A percentile compares a stretch with the other conserved stretches of the same genome.
phyloP scores from a whole-genome alignment of 129 eudicot species.

The Kitagawia praeruptora region DNA sequence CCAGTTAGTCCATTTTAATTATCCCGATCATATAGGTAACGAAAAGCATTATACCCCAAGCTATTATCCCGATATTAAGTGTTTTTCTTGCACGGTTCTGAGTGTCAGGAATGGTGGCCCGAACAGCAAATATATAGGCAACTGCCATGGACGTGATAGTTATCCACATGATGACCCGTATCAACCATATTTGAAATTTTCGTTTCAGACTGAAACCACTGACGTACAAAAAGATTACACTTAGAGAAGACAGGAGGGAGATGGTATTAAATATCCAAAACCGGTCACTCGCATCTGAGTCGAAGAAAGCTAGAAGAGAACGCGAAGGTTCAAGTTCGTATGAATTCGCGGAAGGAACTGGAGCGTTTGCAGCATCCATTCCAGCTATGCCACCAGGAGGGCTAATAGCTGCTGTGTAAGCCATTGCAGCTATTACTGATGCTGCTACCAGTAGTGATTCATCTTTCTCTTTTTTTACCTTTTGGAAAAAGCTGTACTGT shows the following conservation, averaged over 20 bases:
- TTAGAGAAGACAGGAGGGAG: background rate
- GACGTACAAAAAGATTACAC: background rate
- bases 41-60: too few species aligned
- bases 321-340: background rate
- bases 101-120: too few species aligned
- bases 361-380: too few species aligned
- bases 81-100: too few species aligned
- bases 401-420: too few species aligned
- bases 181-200: background rate
- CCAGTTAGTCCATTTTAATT: too few species aligned
- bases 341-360: background rate
- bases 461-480: too few species aligned
- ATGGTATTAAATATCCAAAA: background rate
- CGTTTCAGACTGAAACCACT: background rate
- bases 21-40: too few species aligned
- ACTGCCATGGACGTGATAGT: background rate
- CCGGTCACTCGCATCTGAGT: accelerated
- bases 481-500: background rate
- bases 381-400: too few species aligned
- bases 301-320: background rate
- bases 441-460: too few species aligned
- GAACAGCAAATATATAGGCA: background rate
- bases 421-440: too few species aligned
- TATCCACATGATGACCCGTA: background rate
- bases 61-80: too few species aligned